A percentile compares a stretch with the other conserved stretches of the same genome.
Evolutionary conservation across 2,329 filamentous ascomycete genomes (phyloP).

Genomic region (Biscogniauxia sp.): DNA sequence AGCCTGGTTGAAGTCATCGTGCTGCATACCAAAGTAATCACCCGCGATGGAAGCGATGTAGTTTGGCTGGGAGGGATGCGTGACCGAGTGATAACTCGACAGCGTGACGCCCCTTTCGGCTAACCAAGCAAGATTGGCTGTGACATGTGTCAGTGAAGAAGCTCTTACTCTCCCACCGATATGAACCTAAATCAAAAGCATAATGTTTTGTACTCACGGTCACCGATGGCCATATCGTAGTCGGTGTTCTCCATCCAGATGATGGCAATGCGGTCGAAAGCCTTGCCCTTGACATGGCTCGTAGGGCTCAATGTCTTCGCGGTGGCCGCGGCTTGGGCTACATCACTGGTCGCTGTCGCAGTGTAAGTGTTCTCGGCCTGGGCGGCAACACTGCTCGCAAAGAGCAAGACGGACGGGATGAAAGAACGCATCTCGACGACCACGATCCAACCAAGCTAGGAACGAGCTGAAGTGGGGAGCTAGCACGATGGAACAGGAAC

Average conservation of each 20-base stretch:
- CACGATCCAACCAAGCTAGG: neutral
- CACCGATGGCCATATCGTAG: constrained; percentile 61
- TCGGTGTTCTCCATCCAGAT: constrained; percentile 79
- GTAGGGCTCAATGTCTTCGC: constrained; percentile 60
- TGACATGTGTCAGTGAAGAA: constrained; percentile 9
- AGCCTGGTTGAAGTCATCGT: constrained; percentile 62
- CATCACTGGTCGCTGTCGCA: constrained; percentile 48
- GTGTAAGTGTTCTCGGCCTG: constrained; percentile 40
- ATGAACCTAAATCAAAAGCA: constrained; percentile 20
- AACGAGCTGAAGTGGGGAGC: neutral
- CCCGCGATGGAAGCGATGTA: constrained; percentile 68
- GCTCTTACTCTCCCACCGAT: neutral
- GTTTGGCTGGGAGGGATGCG: constrained; percentile 74
- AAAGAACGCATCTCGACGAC: constrained; percentile 24
- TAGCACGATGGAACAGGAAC: neutral
- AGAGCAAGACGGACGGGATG: constrained; percentile 20
- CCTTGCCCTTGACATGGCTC: constrained; percentile 65
- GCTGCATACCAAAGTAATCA: constrained; percentile 71
- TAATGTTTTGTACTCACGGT: constrained; percentile 50
- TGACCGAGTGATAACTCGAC: constrained; percentile 58
- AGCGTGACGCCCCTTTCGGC: constrained; percentile 62
- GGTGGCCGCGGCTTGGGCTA: constrained; percentile 57
- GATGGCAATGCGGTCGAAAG: constrained; percentile 68
- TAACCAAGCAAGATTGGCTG: constrained; percentile 55
- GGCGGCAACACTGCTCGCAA: constrained; percentile 20